Percentiles rank a stretch among this genome's conserved stretches.
Conservation (phyloP, 2,329 filamentous ascomycete genomes). For the Pyrenochaeta sp. region DNA sequence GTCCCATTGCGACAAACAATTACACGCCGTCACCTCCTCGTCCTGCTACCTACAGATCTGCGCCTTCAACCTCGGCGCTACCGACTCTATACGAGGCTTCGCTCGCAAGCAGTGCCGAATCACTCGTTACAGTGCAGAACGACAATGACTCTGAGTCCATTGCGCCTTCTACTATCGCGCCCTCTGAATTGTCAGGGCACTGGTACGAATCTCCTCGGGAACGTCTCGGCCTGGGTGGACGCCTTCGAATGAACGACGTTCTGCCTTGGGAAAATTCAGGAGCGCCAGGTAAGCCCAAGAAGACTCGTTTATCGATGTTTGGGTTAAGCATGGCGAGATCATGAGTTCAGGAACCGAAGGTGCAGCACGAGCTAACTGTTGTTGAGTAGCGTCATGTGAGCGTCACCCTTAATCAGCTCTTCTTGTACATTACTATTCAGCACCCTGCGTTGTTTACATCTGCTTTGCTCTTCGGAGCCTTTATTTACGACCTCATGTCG, state of each 20-base stretch:
- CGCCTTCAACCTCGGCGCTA: slow-evolving; percentile 25
- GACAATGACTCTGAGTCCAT: slow-evolving; percentile 31
- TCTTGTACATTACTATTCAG: not conserved
- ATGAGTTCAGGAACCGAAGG: slow-evolving; percentile 12
- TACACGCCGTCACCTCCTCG: slow-evolving; percentile 15
- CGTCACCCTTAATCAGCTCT: slow-evolving; percentile 2
- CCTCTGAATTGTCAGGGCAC: slow-evolving; percentile 45
- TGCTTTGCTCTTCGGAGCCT: not conserved
- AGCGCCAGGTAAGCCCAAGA: slow-evolving; percentile 38
- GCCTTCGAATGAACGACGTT: slow-evolving; percentile 40
- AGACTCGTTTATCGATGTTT: slow-evolving; percentile 37
- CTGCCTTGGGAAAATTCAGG: slow-evolving; percentile 40
- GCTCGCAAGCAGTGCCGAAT: slow-evolving; percentile 34
- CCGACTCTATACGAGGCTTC: slow-evolving; percentile 44
- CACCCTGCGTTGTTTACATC: not conserved
- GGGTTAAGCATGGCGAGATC: slow-evolving; percentile 11
- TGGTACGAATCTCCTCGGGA: slow-evolving; percentile 47
- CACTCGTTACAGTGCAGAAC: slow-evolving; percentile 17
- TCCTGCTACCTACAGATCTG: slow-evolving; percentile 17
- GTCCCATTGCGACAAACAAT: slow-evolving; percentile 18
- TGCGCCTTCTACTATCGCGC: slow-evolving; percentile 39
- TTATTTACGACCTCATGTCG: not conserved
- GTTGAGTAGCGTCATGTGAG: slow-evolving; percentile 13
- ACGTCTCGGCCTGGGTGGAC: slow-evolving; percentile 46
- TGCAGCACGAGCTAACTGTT: slow-evolving; percentile 7